Percentiles rank a stretch among this genome's conserved stretches.
Evolutionary conservation across 208 protist genomes (phyloP).

Genomic region (Zelonia costaricensis): DNA sequence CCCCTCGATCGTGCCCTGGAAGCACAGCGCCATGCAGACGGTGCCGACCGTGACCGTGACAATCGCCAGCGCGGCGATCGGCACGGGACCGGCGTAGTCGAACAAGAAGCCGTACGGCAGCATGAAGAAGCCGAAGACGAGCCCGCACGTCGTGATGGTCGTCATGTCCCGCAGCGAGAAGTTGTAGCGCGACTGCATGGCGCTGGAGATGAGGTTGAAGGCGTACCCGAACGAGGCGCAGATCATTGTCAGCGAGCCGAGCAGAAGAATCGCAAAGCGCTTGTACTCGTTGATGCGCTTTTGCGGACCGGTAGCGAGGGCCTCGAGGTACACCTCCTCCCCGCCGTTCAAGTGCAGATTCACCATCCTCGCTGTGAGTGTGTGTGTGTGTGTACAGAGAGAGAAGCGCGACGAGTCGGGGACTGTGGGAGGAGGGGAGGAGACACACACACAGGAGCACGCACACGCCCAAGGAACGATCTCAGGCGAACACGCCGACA

Average conservation of each 20-base stretch:
- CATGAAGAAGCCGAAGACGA: conserved; percentile 41
- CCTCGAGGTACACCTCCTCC: conserved; percentile 27
- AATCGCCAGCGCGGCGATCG: conserved; percentile 32
- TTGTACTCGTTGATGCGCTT: conserved; percentile 37
- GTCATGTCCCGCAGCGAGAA: conserved; percentile 51
- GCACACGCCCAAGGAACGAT: too few relatives aligned
- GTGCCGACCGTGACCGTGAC: conserved; percentile 33
- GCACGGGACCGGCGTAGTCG: conserved; percentile 57
- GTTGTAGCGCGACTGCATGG: conserved; percentile 36
- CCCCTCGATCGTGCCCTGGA: conserved; percentile 42
- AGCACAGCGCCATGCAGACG: conserved; percentile 49
- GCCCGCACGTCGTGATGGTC: conserved; percentile 48
- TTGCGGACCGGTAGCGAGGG: conserved; percentile 16
- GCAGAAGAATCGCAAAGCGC: conserved; percentile 44
- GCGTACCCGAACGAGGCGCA: conserved; percentile 52
- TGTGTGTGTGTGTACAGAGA: conserved; percentile 3
- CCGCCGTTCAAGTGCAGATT: conserved; percentile 22
- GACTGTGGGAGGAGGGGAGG: not conserved
- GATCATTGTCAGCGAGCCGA: conserved; percentile 38
- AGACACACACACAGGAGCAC: not conserved
- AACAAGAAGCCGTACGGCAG: conserved; percentile 52
- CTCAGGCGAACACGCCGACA: too few relatives aligned
- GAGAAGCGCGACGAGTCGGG: not conserved
- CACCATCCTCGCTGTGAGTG: not conserved
- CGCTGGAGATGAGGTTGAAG: conserved; percentile 59